Evolutionary conservation across 208 protist genomes (phyloP).

Genomic region (Crithidia acanthocephali): DNA sequence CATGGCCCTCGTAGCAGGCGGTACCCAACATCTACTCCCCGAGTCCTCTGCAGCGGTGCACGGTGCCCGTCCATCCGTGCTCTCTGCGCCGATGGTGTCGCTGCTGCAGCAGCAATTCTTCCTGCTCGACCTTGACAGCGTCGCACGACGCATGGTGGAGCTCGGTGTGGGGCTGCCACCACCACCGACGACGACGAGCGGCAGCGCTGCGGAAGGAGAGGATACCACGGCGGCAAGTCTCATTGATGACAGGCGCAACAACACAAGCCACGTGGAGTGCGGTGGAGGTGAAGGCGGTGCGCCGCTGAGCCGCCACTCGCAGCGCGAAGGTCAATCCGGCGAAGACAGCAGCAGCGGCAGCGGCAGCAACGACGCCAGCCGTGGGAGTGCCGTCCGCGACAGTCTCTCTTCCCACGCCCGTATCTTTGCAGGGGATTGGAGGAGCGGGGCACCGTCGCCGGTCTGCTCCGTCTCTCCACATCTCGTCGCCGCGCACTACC

Average conservation of each 20-base stretch:
- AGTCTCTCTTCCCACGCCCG: neutral
- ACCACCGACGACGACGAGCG: neutral
- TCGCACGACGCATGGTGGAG: conserved; percentile 38
- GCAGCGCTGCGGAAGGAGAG: neutral
- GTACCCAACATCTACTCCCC: no score
- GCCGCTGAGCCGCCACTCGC: no score
- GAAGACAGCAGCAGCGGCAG: neutral
- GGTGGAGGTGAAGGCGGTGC: no score
- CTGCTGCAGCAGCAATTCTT: conserved; percentile 36
- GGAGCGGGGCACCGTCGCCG: neutral
- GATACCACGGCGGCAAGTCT: neutral
- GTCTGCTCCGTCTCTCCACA: conserved; percentile 20
- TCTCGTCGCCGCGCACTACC: conserved; percentile 32
- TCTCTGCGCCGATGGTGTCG: conserved; percentile 24
- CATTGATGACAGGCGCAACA: neutral
- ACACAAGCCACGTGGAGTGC: neutral
- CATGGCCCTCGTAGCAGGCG: conserved; percentile 21
- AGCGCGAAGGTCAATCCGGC: neutral
- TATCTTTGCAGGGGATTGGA: neutral
- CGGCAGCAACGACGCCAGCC: neutral
- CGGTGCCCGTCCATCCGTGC: neutral
- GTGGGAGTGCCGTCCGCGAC: neutral
- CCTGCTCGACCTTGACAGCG: conserved; percentile 40
- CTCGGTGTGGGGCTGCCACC: conserved; percentile 29
- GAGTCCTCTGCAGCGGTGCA: no score